Percentiles rank a stretch among this genome's conserved stretches.
These are phyloP conservation scores for Ascochyta koolunga DNA, from an alignment of 2,329 filamentous ascomycete species.

Conservation along the genomic window DNA sequence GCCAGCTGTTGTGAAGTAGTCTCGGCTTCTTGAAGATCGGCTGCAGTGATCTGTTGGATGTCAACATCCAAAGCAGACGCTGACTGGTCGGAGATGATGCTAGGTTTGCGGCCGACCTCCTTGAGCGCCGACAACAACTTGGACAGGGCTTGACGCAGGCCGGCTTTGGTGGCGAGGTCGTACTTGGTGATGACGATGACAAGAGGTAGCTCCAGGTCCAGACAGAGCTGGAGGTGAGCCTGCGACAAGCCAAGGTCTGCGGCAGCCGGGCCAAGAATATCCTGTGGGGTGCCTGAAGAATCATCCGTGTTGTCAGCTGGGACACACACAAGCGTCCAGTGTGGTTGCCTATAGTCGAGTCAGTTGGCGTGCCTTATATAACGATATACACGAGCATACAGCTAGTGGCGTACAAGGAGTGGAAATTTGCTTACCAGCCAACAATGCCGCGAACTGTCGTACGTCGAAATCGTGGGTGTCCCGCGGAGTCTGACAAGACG, in stretches of 20 bases:
- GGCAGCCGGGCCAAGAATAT: slow-evolving; percentile 57
- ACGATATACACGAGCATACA: background rate
- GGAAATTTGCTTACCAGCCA: slow-evolving; percentile 66
- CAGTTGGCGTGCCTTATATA: background rate
- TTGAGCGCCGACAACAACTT: slow-evolving; percentile 81
- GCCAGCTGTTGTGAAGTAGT: slow-evolving; percentile 60
- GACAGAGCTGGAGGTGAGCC: slow-evolving; percentile 82
- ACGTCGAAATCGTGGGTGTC: slow-evolving; percentile 84
- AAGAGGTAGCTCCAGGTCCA: slow-evolving; percentile 78
- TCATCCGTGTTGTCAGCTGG: slow-evolving; percentile 74
- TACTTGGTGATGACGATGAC: slow-evolving; percentile 88
- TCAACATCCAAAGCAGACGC: slow-evolving; percentile 42
- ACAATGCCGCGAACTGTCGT: slow-evolving; percentile 90
- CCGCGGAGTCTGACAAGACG: slow-evolving; percentile 90
- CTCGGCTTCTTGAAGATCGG: slow-evolving; percentile 65
- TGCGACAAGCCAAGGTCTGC: slow-evolving; percentile 73
- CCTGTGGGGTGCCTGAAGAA: slow-evolving; percentile 54
- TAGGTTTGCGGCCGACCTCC: slow-evolving; percentile 72
- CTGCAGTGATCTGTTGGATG: slow-evolving; percentile 61
- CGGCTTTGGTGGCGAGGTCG: slow-evolving; percentile 78
- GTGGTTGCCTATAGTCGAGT: slow-evolving; percentile 63
- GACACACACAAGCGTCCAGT: slow-evolving; percentile 90
- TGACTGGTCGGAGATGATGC: slow-evolving; percentile 61
- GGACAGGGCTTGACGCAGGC: slow-evolving; percentile 72
- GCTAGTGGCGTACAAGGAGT: no score